A percentile compares a stretch with the other conserved stretches of the same genome.
Conservation (phyloP, 2,329 filamentous ascomycete genomes). For the Cladosporium sp. region DNA sequence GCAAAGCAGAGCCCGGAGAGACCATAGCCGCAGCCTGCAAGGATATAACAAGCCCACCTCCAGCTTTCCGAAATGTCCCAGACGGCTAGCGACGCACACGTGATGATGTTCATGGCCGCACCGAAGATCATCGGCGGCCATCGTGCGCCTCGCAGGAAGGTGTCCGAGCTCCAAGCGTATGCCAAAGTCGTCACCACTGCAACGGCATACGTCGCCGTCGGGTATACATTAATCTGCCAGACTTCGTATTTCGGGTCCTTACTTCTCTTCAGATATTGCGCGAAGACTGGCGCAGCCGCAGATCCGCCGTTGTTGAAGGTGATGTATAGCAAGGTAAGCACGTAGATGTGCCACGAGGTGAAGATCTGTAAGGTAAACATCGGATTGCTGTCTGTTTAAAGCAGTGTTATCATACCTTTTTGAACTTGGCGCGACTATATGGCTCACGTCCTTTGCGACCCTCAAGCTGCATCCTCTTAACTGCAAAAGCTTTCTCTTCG, state of each 20-base stretch:
- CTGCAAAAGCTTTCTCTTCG: conserved; percentile 37
- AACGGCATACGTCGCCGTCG: conserved; percentile 48
- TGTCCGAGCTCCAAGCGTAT: conserved; percentile 65
- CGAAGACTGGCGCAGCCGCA: conserved; percentile 54
- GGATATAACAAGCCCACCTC: conserved; percentile 32
- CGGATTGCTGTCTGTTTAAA: too few relatives aligned
- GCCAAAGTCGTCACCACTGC: conserved; percentile 56
- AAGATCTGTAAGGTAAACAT: conserved; percentile 42
- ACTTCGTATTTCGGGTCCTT: conserved; percentile 42
- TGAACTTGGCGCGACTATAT: conserved; percentile 46
- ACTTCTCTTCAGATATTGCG: conserved; percentile 37
- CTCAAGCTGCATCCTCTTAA: conserved; percentile 48
- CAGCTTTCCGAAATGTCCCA: conserved; percentile 29
- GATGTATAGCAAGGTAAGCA: conserved; percentile 55
- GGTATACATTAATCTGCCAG: conserved; percentile 54
- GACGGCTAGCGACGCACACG: conserved; percentile 48
- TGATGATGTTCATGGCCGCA: conserved; percentile 42
- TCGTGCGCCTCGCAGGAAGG: conserved; percentile 47
- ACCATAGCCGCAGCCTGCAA: conserved; percentile 27
- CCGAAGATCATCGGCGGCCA: conserved; percentile 57
- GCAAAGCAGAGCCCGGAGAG: conserved; percentile 34
- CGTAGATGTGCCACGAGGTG: conserved; percentile 61
- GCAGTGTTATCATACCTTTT: not conserved
- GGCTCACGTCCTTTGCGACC: conserved; percentile 39
- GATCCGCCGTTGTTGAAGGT: conserved; percentile 59